These are phyloP conservation scores for Taiwanofungus camphoratus DNA, from an alignment of 1,284 basidiomycete species.

Conservation along the genomic window DNA sequence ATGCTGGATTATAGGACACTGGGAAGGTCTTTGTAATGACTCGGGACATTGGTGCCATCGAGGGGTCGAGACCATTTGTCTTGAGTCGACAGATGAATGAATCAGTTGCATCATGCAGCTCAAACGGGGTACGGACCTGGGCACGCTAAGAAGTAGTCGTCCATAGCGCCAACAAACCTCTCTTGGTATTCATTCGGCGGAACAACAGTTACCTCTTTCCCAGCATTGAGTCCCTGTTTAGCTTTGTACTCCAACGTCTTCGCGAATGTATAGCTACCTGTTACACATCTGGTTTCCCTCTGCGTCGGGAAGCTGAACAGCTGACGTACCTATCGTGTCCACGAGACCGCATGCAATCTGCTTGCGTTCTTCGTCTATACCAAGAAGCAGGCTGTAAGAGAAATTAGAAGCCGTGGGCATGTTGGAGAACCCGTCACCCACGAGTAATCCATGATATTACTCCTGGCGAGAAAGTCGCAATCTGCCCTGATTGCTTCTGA, in stretches of 20 bases:
- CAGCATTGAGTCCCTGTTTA: conserved; percentile 60
- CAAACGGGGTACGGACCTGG: conserved; percentile 41
- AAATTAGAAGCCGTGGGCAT: neutral
- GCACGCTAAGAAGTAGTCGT: conserved; percentile 66
- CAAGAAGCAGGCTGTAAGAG: conserved; percentile 49
- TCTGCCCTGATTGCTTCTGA: conserved; percentile 63
- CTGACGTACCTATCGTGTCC: conserved; percentile 62
- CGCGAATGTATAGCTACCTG: conserved; percentile 70
- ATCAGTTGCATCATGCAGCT: neutral
- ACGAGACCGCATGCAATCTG: conserved; percentile 72
- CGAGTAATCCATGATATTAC: conserved; percentile 84
- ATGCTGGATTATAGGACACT: conserved; percentile 24
- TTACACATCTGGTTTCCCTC: too few relatives aligned
- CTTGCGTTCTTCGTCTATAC: conserved; percentile 57
- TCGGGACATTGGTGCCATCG: conserved; percentile 25
- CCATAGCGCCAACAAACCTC: conserved; percentile 60
- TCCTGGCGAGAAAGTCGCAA: conserved; percentile 64
- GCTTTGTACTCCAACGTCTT: conserved; percentile 77
- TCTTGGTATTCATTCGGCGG: conserved; percentile 69
- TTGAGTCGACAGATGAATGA: conserved; percentile 10
- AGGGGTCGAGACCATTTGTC: conserved; percentile 35
- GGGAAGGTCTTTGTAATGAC: conserved; percentile 24
- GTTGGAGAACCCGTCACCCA: conserved; percentile 30
- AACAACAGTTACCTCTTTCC: conserved; percentile 66
- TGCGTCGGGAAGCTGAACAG: too few relatives aligned